Conservation (phyloP, 345 rosid genomes). For the Gossypium stocksii region DNA sequence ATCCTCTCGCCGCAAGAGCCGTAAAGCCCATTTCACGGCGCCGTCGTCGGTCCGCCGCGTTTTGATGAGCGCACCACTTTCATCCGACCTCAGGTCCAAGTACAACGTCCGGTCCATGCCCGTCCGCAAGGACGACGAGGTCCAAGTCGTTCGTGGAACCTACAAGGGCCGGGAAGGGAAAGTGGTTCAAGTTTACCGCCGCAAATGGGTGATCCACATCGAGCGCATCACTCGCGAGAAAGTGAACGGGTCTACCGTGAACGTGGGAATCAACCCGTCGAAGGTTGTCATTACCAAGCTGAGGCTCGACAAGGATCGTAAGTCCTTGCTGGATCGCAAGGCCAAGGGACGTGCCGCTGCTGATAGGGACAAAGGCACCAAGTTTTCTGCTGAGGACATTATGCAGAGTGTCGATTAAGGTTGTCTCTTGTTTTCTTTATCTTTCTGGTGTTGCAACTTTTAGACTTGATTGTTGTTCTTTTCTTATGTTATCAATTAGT, state of each 20-base stretch:
- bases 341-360: conserved; percentile 2
- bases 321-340: neutral
- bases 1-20: neutral
- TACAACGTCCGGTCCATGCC: conserved; percentile 8
- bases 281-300: conserved; percentile 3
- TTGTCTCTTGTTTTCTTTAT: neutral
- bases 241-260: neutral
- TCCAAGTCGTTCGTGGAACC: conserved; percentile 5
- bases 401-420: conserved; percentile 7
- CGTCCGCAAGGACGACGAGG: conserved; percentile 2
- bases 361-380: neutral
- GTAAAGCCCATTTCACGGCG: conserved; percentile 4
- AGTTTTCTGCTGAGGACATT: conserved; percentile 3
- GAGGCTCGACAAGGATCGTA: neutral
- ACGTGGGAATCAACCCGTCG: neutral
- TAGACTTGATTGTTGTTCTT: neutral
- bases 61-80: neutral
- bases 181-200: conserved; percentile 2
- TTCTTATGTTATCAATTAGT: neutral
- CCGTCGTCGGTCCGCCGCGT: conserved; percentile 1
- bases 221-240: conserved; percentile 9
- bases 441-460: neutral
- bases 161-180: conserved; percentile 4
- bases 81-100: neutral
- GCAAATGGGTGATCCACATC: conserved; percentile 7